Evolutionary conservation across 1,284 basidiomycete genomes (phyloP).

Genomic region (Tilletia horrida): DNA sequence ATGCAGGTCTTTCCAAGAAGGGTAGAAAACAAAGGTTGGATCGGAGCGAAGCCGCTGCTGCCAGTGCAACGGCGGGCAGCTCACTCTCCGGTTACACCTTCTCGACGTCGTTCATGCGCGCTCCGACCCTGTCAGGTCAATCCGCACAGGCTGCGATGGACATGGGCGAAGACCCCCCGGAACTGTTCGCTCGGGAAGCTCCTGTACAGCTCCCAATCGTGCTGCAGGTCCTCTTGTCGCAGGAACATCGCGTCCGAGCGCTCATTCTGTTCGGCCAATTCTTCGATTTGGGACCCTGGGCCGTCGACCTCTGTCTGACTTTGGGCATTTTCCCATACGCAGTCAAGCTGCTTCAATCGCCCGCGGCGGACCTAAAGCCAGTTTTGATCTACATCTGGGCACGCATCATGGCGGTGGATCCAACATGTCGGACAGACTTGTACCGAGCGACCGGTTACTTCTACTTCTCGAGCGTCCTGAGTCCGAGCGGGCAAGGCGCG

Average conservation of each 20-base stretch:
- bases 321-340: slow-evolving; percentile 99
- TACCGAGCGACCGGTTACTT: slow-evolving; percentile 64
- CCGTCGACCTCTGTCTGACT: slow-evolving; percentile 91
- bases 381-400: slow-evolving; percentile 99
- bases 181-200: slow-evolving; percentile 62
- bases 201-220: slow-evolving; percentile 97
- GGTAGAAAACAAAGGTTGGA: slow-evolving; percentile 36
- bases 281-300: slow-evolving; percentile 96
- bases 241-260: slow-evolving; percentile 89
- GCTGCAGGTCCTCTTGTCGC: slow-evolving; percentile 90
- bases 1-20: slow-evolving; percentile 53
- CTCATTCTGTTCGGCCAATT: slow-evolving; percentile 96
- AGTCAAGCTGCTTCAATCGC: slow-evolving; percentile 89
- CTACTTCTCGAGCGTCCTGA: slow-evolving; percentile 52
- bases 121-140: background rate
- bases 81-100: slow-evolving; percentile 24
- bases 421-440: slow-evolving; percentile 84
- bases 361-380: slow-evolving; percentile 87
- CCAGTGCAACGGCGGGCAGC: slow-evolving; percentile 65
- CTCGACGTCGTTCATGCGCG: background rate
- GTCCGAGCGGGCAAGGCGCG: slow-evolving; percentile 27
- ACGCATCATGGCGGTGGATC: slow-evolving; percentile 90
- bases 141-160: slow-evolving; percentile 54
- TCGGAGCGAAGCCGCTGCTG: slow-evolving; percentile 71
- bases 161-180: slow-evolving; percentile 54